Base-by-base conservation (phyloP, 345 rosid species). In the Ricinus communis region DNA sequence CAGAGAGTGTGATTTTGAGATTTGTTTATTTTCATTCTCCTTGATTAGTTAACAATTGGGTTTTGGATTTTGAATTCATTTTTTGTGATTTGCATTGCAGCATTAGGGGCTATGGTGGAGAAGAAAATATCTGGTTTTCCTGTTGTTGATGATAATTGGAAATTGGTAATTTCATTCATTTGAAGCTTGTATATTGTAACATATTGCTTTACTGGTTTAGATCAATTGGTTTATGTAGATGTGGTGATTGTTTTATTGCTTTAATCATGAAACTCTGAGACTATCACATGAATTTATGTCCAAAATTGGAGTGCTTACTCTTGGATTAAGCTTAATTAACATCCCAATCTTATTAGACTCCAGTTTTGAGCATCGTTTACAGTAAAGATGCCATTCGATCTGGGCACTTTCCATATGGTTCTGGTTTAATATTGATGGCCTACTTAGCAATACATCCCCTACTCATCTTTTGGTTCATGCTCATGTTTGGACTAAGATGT, bases 101-200 rank as follows among this genome's bases (percentile, higher is more conserved):
- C 97, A 58, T 71, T 93, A 69, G 94, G 89, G 67, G 65, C 80
- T 21, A 87, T 90, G 31, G 97, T 88, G 30, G 93, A 87, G 79
- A 79, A 81, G 69, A 87, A 93, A 84, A 82, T 91, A 76, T 90
- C 95, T 25, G 94, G 97, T 62, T 88, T 91, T 85, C 97, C 98
- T 69, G 98, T 94, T 71, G 79, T 91, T 57, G 95, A 91, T 46
- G 90, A 91, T 52, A 90, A 86, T 70, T 88, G 93, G 93, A 90
- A 83, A 72, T 74, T 88, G 92, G 94, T 87, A 83, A 72, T 66
- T 69, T 27, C 45, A 71, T 28, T 46, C 59, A 27, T 16, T 43
- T 12, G 14, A 8, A 16, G 31, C 31, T 19, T 8, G 5, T 9
- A n/a, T 22, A 10, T 57, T n/a, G 27, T 14, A 18, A 25, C 6